Conservation (phyloP, 2,329 filamentous ascomycete genomes). For the Fusarium anguioides region DNA sequence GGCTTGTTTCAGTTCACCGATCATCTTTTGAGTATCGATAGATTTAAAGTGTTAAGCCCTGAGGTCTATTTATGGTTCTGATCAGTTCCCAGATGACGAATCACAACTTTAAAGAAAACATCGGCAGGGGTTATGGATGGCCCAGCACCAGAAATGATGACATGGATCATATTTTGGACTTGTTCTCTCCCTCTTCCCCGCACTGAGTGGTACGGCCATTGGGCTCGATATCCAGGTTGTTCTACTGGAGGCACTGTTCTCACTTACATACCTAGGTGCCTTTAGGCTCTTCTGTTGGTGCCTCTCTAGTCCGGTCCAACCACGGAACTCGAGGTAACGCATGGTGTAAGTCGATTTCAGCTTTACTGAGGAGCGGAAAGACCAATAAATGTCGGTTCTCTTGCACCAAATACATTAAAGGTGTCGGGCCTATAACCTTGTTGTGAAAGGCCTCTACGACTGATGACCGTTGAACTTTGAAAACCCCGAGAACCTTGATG, state of each 20-base stretch:
- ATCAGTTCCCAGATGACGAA: background rate
- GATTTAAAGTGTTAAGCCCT: background rate
- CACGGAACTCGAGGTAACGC: background rate
- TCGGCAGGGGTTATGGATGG: background rate
- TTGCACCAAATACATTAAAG: background rate
- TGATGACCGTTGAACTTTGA: conserved; percentile 6
- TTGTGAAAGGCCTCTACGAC: background rate
- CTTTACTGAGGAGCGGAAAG: too few species aligned
- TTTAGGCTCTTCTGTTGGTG: background rate
- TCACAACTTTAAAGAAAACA: background rate
- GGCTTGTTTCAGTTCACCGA: background rate
- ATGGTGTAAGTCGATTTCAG: background rate
- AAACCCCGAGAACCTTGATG: too few species aligned
- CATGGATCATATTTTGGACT: background rate
- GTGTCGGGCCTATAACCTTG: background rate
- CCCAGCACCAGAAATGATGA: background rate
- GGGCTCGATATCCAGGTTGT: background rate
- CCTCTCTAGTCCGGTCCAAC: background rate
- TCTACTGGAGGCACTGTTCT: background rate
- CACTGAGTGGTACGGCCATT: background rate
- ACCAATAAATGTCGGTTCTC: background rate
- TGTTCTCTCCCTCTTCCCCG: too few species aligned
- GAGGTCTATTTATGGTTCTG: background rate
- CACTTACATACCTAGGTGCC: background rate
- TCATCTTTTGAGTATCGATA: background rate